Base-by-base conservation (phyloP, 1,284 basidiomycete species). In the Cryptococcus deneoformans region DNA sequence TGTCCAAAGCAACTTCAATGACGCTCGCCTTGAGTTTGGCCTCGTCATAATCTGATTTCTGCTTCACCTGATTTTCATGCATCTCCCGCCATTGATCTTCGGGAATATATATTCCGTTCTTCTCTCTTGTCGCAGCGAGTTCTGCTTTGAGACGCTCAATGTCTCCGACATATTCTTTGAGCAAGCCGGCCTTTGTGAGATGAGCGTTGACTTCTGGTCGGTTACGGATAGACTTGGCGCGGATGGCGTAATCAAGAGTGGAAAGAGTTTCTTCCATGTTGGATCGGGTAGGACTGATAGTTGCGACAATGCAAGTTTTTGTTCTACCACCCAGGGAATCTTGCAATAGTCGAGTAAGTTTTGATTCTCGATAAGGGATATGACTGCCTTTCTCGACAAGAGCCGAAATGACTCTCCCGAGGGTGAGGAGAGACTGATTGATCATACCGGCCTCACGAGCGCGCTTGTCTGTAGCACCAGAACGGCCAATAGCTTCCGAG, bases 391-490 rank as follows among this genome's bases (percentile, higher is more conserved):
- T 89, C 68, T 98, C 95, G 51, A 98, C 95, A 40, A 99, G 83
- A 7, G 92, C 92, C 65, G 95, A 98, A 73, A 99, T 99, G 48
- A 99, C 96, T 46, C 96, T 82, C 1, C 96, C 96, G 11, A 99
- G 86, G 20, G 96, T 97, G 6, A 99, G 81, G 42, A 99, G 81
- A 72, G 92, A 96, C 78, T 98, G 92, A 72, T 99, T 99, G 78
- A 99, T 99, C 89, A 96, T 96, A 7, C 96, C 96, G 1, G 96
- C 96, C 73, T 99, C 96, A 64, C 92, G 83, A 2, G 95, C 96
- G 56, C 94, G 83, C 74, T 92, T 92, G 73, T 97, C 90, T 29
- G 29, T 29, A 76, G 94, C 96, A 6, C 96, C 96, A 0, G 90
- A 93, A 14, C 95, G 84, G 8, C 93, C 95, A 66, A 99, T 95